Evolutionary conservation across 495 filamentous ascomycete genomes (phyloP).

Genomic region (Neurospora sp.): DNA sequence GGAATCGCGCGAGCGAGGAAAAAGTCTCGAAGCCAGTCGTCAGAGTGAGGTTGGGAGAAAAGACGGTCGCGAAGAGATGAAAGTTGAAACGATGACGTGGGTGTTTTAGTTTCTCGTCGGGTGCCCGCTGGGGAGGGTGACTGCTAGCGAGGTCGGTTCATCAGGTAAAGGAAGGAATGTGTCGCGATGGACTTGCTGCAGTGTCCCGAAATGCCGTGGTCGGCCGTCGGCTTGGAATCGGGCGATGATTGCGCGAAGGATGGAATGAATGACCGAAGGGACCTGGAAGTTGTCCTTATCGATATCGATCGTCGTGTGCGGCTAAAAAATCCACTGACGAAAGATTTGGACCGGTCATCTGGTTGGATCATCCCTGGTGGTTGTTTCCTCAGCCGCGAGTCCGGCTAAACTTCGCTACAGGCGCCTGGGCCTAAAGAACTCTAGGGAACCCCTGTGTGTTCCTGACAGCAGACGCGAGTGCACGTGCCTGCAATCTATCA

Average conservation of each 20-base stretch:
- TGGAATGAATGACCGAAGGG: not conserved
- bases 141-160: slow-evolving; percentile 19
- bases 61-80: slow-evolving; percentile 1
- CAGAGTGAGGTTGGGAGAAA: not conserved
- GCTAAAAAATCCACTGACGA: not conserved
- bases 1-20: not conserved
- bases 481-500: not conserved
- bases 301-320: not conserved
- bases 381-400: not conserved
- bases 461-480: not conserved
- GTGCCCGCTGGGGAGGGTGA: slow-evolving; percentile 4
- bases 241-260: not conserved
- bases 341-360: not conserved
- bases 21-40: not conserved
- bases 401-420: not conserved
- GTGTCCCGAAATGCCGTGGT: not conserved
- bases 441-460: not conserved
- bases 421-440: not conserved
- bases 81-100: not conserved
- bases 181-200: not conserved
- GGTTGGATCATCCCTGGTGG: not conserved
- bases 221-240: not conserved
- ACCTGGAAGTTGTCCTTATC: not conserved
- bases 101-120: slow-evolving; percentile 2
- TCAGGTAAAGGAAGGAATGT: slow-evolving; percentile 17